Base-by-base conservation (phyloP, 1,284 basidiomycete genomes). In the Ustilago curta region DNA sequence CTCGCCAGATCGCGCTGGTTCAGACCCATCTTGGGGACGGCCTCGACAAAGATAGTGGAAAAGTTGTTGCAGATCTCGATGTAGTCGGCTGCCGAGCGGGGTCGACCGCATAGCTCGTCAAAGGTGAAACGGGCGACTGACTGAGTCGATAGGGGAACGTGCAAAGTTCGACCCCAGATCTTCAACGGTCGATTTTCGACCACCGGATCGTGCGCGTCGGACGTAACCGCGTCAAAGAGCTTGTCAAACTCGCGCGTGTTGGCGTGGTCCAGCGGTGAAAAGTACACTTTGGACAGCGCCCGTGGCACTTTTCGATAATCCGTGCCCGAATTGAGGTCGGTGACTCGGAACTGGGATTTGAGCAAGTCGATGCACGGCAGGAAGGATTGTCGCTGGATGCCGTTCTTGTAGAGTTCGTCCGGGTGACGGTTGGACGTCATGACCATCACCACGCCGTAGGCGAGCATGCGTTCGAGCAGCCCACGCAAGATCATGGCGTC, bases 341-440 rank as follows among this genome's bases (percentile, higher is more conserved):
- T 92, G 7, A 99, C 91, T 59, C 91, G 89, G 77, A 97, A 94
- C 32, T 89, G 90, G 3, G 90, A 87, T 87, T 97, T 96, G 80
- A 99, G 89, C 39, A 99, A 88, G 39, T 97, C 92, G 71, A 99
- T 99, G 56, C 95, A 92, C 5, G 97, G 97, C 40, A 98, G 84
- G 86, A 99, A 99, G 77, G 93, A 95, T n/a, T 92, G 90, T 19
- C 97, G 90, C 85, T 99, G 97, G 54, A 99, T 97, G 0, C 97
- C 97, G 79, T 99, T 99, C 89, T 96, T 96, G 88, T 99, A 99
- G 0, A 99, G 88, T 45, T 98, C 94, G 83, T 97, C 91, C 3
- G 97, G 97, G 85, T 97, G 94, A 61, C 97, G 96, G 86, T 99
- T 99, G 56, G 94, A 97, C 0, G 97, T 99, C 88, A 97, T 93